Conservation (phyloP, 768 basidiomycete species). For the Boletus reticulatus region DNA sequence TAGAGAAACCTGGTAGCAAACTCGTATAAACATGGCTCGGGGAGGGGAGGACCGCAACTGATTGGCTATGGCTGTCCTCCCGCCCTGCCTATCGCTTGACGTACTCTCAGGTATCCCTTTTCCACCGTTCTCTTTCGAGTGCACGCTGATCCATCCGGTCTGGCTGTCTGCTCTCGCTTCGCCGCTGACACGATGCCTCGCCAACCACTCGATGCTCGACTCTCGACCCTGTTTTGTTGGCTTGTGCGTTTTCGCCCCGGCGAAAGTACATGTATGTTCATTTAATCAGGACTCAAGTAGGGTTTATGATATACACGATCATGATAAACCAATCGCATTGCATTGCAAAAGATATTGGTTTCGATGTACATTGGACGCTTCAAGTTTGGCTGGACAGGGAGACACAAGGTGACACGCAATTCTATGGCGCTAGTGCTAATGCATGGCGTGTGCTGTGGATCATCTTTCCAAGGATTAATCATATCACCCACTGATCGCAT, state of each 20-base stretch:
- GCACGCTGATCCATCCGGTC: not conserved
- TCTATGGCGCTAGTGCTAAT: too few relatives aligned
- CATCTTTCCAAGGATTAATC: too few relatives aligned
- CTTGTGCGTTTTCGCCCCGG: too few relatives aligned
- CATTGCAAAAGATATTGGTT: not conserved
- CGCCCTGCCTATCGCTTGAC: not conserved
- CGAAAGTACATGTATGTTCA: conserved; percentile 2
- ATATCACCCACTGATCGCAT: too few relatives aligned
- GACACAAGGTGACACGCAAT: too few relatives aligned
- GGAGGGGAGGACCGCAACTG: not conserved
- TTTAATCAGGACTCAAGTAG: not conserved
- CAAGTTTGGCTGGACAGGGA: too few relatives aligned
- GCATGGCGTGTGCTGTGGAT: too few relatives aligned
- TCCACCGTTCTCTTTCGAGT: not conserved
- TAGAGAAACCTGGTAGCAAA: conserved; percentile 11
- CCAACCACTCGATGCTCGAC: too few relatives aligned
- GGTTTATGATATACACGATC: not conserved
- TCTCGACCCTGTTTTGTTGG: too few relatives aligned
- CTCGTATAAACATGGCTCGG: conserved; percentile 2
- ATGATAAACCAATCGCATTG: not conserved
- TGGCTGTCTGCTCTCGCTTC: not conserved
- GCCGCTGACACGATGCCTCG: not conserved
- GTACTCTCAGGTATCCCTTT: not conserved
- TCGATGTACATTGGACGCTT: not conserved
- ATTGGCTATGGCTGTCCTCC: not conserved